A percentile compares a stretch with the other conserved stretches of the same genome.
Conservation (phyloP, 2,329 filamentous ascomycete genomes). For the Elsinoe arachidis region DNA sequence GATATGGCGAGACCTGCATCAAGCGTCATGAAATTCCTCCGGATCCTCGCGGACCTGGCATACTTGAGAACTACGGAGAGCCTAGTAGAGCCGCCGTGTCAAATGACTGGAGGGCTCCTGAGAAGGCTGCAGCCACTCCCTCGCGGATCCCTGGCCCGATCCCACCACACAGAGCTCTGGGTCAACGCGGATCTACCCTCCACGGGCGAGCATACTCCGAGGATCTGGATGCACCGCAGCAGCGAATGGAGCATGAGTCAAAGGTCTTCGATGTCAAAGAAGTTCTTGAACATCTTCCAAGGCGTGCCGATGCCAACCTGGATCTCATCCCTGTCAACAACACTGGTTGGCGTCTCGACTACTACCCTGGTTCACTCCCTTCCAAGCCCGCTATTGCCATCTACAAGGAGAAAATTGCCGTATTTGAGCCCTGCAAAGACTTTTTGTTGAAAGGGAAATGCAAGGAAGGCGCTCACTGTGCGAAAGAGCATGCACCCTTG, state of each 20-base stretch:
- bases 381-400: constrained; percentile 33
- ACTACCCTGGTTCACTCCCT: constrained; percentile 31
- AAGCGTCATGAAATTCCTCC: constrained; percentile 20
- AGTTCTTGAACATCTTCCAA: constrained; percentile 18
- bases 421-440: constrained; percentile 34
- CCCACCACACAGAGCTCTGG: not conserved
- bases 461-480: constrained; percentile 30
- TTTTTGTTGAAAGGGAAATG: constrained; percentile 33
- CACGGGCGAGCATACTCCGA: constrained; percentile 4
- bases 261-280: not conserved
- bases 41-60: constrained; percentile 12
- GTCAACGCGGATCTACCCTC: not conserved
- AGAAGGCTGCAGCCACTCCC: constrained; percentile 13
- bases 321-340: constrained; percentile 40
- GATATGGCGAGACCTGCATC: constrained; percentile 24
- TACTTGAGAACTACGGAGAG: constrained; percentile 16
- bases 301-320: constrained; percentile 18
- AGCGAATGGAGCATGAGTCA: not conserved
- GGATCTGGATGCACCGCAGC: not conserved
- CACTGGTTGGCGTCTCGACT: constrained; percentile 40
- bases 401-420: not conserved
- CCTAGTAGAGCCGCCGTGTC: not conserved
- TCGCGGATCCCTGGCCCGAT: constrained; percentile 15
- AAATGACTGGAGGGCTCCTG: constrained; percentile 6
- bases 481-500: constrained; percentile 40